Evolutionary conservation across 805 yeast species (phyloP).

Genomic region (Metschnikowia shivogae): DNA sequence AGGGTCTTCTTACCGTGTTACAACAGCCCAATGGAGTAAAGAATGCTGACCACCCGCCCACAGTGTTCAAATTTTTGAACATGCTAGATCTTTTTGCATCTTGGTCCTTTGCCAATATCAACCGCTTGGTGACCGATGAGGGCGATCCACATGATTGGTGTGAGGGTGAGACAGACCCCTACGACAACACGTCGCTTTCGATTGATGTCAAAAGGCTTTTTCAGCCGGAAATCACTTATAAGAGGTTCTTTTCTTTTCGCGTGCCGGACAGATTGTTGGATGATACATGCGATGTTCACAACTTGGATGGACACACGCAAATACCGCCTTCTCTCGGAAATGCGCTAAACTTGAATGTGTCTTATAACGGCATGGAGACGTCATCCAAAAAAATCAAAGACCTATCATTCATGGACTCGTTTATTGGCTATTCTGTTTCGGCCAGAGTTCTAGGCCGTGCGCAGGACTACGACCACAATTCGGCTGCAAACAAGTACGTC

Average conservation of each 20-base stretch:
- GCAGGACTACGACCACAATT: slow-evolving; percentile 27
- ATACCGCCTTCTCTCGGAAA: slow-evolving; percentile 37
- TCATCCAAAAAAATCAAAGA: slow-evolving; percentile 27
- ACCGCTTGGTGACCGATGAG: slow-evolving; percentile 26
- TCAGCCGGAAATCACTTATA: slow-evolving; percentile 36
- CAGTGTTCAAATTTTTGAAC: slow-evolving; percentile 37
- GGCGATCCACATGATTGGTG: slow-evolving; percentile 41
- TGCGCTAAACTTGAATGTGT: slow-evolving; percentile 21
- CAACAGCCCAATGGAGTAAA: slow-evolving; percentile 22
- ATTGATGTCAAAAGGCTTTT: slow-evolving; percentile 35
- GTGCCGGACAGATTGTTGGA: slow-evolving; percentile 40
- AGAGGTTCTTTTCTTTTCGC: slow-evolving; percentile 39
- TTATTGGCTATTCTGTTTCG: slow-evolving; percentile 34
- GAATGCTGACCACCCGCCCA: slow-evolving; percentile 24
- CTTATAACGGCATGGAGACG: not conserved
- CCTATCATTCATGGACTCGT: slow-evolving; percentile 35
- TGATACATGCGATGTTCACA: slow-evolving; percentile 36
- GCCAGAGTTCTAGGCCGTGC: slow-evolving; percentile 41
- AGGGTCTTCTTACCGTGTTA: slow-evolving; percentile 30
- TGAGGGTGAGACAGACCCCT: slow-evolving; percentile 41
- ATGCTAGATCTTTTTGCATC: slow-evolving; percentile 43
- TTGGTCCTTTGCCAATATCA: slow-evolving; percentile 40
- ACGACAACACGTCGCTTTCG: slow-evolving; percentile 32
- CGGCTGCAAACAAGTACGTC: slow-evolving; percentile 31
- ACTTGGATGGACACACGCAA: slow-evolving; percentile 30